Evolutionary conservation across 306 rosid species (phyloP), one percentile per base, ranked within the genome.

Genomic region (Castanea crenata): DNA sequence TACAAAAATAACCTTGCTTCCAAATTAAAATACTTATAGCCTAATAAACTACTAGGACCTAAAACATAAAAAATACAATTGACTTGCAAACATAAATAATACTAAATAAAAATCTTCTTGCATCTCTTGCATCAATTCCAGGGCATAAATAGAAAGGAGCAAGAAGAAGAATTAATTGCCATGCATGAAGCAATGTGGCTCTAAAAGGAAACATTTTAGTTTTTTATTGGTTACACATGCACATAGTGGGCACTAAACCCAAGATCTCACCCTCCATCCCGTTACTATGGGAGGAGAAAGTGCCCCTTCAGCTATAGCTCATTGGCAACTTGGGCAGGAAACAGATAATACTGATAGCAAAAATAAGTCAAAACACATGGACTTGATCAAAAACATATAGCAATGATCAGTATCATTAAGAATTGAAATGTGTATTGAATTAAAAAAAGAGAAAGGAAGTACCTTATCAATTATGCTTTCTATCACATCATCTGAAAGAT

Each of bases 391-490:
- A 73, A 72, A 21, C 16, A 68, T 69, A 71, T 35, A 54, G 58
- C 25, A 16, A 65, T 13, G 74, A 71, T 55, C 69, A 71, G 74
- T 56, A 19, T 76, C 54, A 7, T 56, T 9, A 29, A 34, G 56
- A 78, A 71, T 34, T 64, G 55, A 62, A 19, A 58, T 65, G 74
- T 23, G 83, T 27, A 74, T 27, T 61, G 74, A 82, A 69, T 77
- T 58, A 56, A 63, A 77, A 69, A 57, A 74, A 74, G 69, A 69
- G 75, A 76, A 72, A 65, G 46, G 44, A 86, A 81, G 82, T 73
- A 92, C 96, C 97, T 89, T 91, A 75, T 89, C 91, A 73, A 93
- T 89, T 77, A 93, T 93, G 79, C 77, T 76, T 78, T 93, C 91
- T 41, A 93, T 69, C 75, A 88, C 90, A 4, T 84, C 93, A 80